Percentiles rank a stretch among this genome's conserved stretches.
Evolutionary conservation across 148 eudicot species (phyloP).

Genomic region (Fallopia convolvulus): DNA sequence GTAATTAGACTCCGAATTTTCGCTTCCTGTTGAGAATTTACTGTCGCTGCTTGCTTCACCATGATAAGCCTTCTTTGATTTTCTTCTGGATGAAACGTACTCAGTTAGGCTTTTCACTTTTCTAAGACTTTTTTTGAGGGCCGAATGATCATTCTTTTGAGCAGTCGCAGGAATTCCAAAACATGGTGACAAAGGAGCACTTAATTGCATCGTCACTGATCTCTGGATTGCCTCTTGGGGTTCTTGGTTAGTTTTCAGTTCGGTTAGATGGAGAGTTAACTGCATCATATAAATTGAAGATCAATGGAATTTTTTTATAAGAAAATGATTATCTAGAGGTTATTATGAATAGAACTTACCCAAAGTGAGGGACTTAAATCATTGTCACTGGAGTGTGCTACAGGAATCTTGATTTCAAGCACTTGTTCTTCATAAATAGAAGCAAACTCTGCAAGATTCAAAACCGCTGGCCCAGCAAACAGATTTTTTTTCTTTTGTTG

Average conservation of each 20-base stretch:
- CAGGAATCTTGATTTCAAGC: conserved; percentile 26
- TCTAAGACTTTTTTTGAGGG: conserved; percentile 36
- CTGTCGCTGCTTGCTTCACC: conserved; percentile 39
- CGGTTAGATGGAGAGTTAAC: conserved; percentile 31
- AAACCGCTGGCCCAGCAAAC: conserved; percentile 27
- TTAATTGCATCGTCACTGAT: conserved; percentile 9
- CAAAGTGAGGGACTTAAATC: conserved; percentile 23
- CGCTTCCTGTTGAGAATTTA: conserved; percentile 38
- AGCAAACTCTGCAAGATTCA: conserved; percentile 49
- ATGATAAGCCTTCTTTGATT: conserved; percentile 30
- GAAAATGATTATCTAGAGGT: neutral
- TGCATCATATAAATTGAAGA: conserved; percentile 20
- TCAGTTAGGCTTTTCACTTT: conserved; percentile 48
- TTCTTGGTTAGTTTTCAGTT: conserved; percentile 25
- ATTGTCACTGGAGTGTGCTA: conserved; percentile 15
- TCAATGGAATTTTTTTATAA: neutral
- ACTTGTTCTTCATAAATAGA: conserved; percentile 26
- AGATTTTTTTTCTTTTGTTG: conserved; percentile 9
- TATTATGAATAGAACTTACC: conserved; percentile 29
- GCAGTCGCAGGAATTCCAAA: conserved; percentile 21
- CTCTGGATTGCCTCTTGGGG: conserved; percentile 19
- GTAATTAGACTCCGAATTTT: conserved; percentile 30
- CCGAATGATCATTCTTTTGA: conserved; percentile 35
- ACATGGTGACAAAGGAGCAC: conserved; percentile 21
- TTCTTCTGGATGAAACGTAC: conserved; percentile 33